Conservation (phyloP, 495 filamentous ascomycete genomes). For the Aspergillus incahuasiensis region DNA sequence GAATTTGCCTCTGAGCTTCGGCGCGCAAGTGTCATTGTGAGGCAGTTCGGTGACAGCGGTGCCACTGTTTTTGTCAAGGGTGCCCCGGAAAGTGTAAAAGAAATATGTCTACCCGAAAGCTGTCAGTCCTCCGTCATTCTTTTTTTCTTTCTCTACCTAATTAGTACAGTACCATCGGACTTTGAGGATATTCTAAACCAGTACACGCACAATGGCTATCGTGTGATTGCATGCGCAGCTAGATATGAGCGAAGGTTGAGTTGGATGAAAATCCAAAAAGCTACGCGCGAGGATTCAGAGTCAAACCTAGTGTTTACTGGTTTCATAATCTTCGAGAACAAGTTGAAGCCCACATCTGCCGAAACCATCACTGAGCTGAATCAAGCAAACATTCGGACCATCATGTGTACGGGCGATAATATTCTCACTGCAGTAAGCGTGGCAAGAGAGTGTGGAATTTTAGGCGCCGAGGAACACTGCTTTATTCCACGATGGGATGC, state of each 20-base stretch:
- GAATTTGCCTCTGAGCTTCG: constrained; percentile 97
- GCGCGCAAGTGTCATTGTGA: constrained; percentile 86
- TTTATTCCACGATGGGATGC: constrained; percentile 71
- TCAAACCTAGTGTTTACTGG: constrained; percentile 78
- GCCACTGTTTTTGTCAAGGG: constrained; percentile 92
- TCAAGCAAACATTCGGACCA: constrained; percentile 76
- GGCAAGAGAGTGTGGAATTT: constrained; percentile 83
- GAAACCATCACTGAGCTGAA: constrained; percentile 77
- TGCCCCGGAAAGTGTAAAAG: constrained; percentile 91
- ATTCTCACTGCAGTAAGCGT: constrained; percentile 97
- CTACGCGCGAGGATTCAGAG: constrained; percentile 82
- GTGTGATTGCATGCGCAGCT: constrained; percentile 95
- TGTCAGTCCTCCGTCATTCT: constrained; percentile 54
- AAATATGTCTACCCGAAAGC: constrained; percentile 78
- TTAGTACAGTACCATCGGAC: constrained; percentile 64
- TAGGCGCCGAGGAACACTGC: constrained; percentile 75
- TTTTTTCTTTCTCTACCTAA: constrained; percentile 5
- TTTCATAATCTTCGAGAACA: constrained; percentile 99
- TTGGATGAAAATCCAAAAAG: constrained; percentile 92
- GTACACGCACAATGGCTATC: constrained; percentile 92
- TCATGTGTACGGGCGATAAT: constrained; percentile 99
- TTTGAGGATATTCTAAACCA: constrained; percentile 83
- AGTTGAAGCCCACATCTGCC: constrained; percentile 80
- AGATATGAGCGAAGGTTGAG: constrained; percentile 80
- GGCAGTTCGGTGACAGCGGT: constrained; percentile 73